phyloP scores from a whole-genome alignment of 192 early-diverging fungal genomes.

The Coemansia sp. region DNA sequence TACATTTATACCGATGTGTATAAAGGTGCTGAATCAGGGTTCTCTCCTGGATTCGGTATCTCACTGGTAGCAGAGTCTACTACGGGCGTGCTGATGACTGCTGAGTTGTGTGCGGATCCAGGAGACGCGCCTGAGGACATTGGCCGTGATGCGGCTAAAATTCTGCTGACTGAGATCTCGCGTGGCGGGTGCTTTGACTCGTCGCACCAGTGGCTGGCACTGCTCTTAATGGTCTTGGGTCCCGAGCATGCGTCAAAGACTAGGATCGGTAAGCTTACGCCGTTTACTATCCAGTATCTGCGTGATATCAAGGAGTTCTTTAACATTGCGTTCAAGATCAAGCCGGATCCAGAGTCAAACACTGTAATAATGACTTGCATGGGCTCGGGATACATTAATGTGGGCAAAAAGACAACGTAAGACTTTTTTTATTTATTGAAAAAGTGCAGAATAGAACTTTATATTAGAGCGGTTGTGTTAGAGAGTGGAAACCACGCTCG shows the following conservation, averaged over 20 bases:
- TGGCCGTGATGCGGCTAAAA: constrained; percentile 71
- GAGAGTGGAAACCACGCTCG: constrained; percentile 36
- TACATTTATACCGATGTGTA: constrained; percentile 98
- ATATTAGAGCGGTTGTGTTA: constrained; percentile 36
- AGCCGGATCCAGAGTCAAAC: constrained; percentile 68
- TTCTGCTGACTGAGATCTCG: constrained; percentile 81
- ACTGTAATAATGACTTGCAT: constrained; percentile 82
- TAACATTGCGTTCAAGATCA: constrained; percentile 90
- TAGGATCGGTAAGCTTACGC: constrained; percentile 78
- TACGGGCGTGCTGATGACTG: constrained; percentile 77
- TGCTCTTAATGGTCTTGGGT: constrained; percentile 83
- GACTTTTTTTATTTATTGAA: neutral
- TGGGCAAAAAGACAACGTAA: constrained; percentile 78
- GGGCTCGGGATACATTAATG: constrained; percentile 87
- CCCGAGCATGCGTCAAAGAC: constrained; percentile 94
- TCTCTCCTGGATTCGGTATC: constrained; percentile 90
- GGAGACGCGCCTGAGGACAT: constrained; percentile 91
- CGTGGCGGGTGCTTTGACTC: constrained; percentile 92
- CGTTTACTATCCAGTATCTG: constrained; percentile 91
- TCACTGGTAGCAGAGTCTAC: constrained; percentile 92
- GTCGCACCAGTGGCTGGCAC: constrained; percentile 80
- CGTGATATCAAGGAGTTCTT: constrained; percentile 90
- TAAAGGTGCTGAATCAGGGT: constrained; percentile 91
- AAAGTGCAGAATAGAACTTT: neutral
- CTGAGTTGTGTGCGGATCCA: constrained; percentile 78